phyloP scores from a whole-genome alignment of 2,329 filamentous ascomycete species.

The Epichloe hybrida region DNA sequence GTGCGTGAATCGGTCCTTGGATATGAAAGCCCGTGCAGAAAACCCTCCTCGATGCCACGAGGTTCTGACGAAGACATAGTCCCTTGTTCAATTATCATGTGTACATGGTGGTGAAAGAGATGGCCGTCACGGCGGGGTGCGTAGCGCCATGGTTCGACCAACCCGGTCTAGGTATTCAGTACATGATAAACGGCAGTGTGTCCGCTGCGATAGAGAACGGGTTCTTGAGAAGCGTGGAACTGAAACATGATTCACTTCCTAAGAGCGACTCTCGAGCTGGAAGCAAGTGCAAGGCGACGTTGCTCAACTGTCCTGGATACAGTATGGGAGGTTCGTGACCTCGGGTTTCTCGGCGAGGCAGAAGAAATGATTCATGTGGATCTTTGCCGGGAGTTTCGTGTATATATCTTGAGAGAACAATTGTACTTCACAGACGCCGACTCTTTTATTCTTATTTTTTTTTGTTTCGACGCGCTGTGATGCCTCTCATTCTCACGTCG shows the following conservation, averaged over 20 bases:
- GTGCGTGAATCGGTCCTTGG: not conserved
- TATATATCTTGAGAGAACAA: too few relatives aligned
- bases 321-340: not conserved
- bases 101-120: not conserved
- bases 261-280: not conserved
- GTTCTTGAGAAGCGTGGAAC: not conserved
- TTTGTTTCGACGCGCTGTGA: too few relatives aligned
- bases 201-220: not conserved
- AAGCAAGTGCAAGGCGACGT: not conserved
- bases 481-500: too few relatives aligned
- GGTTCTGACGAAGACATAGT: not conserved
- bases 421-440: too few relatives aligned
- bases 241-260: too few relatives aligned
- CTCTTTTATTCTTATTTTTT: too few relatives aligned
- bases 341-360: too few relatives aligned
- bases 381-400: too few relatives aligned
- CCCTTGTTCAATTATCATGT: not conserved
- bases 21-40: not conserved
- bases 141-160: slow-evolving; percentile 1
- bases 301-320: not conserved
- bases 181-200: not conserved
- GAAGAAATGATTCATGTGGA: too few relatives aligned
- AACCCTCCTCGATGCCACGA: too few relatives aligned
- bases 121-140: not conserved
- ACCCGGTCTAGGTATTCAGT: not conserved